Evolutionary conservation across 2,329 filamentous ascomycete genomes (phyloP), one percentile per base, ranked within the genome.

Genomic region (Cladosporium velox): DNA sequence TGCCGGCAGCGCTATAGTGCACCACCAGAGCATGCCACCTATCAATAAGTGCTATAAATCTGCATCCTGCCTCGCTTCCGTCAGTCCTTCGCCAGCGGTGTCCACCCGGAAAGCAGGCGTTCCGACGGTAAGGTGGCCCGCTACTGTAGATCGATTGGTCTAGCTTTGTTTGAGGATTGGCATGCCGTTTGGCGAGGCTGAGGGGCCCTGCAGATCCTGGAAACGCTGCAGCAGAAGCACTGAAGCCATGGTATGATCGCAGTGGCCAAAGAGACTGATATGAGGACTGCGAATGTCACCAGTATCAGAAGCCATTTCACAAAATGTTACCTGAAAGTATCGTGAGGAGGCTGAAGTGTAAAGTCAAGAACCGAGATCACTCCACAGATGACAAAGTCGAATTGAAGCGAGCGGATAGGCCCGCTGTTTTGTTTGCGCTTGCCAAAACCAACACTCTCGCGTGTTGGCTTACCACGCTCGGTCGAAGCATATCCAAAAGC

Each of bases 371-470:
- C 4, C 41, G 41, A 47, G 38, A 44, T 44, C 38, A n/a, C 18
- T 44, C 38, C 38, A 44, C 38, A 21, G n/a, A 4, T 47, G 41
- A 12, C n/a, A 7, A 24, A 47, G 41, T 24, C 41, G 7, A 21
- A 47, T 12, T n/a, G 41, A 24, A 47, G 41, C 41, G 41, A 47
- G 41, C 41, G 41, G 41, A 12, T 21, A 15, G n/a, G 41, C 26
- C 52, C 52, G 52, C 51, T 54, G 51, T 32, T 54, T 54, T 28
- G 41, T 47, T 54, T 54, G 51, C 52, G 28, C 52, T 55, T 55
- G 52, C 52, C 52, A 55, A 55, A 55, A 55, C n/a, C 41, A 32
- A 24, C 52, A 34, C 52, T 18, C 8, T 12, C 28, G 28, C 4
- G 30, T 34, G 52, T 55, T 47, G 21, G n/a, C 7, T 8, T 24